Percentiles rank a stretch among this genome's conserved stretches.
These are phyloP conservation scores for Furcasterigmium sp. DNA, from an alignment of 2,329 filamentous ascomycete species.

Conservation along the genomic window DNA sequence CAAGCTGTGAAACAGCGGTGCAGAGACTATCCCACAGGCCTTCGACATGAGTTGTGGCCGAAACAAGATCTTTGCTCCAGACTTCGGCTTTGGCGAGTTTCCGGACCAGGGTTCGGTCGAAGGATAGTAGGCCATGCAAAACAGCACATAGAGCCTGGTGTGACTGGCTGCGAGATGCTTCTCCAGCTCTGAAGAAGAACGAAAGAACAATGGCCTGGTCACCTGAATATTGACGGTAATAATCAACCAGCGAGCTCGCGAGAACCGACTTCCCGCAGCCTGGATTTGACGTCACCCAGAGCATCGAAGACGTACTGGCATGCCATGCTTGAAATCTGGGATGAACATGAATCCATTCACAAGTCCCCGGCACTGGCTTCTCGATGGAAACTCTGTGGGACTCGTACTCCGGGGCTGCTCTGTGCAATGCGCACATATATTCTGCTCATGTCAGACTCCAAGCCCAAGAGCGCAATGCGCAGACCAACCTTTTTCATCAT, in stretches of 20 bases:
- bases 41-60: conserved; percentile 1
- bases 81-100: background rate
- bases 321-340: conserved; percentile 3
- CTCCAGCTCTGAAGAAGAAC: conserved; percentile 4
- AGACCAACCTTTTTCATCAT: too few species aligned
- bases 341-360: conserved; percentile 1
- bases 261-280: conserved; percentile 9
- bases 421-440: background rate
- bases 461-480: too few species aligned
- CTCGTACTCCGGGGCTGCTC: background rate
- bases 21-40: background rate
- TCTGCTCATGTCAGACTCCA: background rate
- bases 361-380: conserved; percentile 4
- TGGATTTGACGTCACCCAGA: conserved; percentile 5
- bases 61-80: background rate
- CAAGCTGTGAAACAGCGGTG: background rate
- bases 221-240: background rate
- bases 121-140: background rate
- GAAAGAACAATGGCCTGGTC: background rate
- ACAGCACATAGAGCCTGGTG: conserved; percentile 4
- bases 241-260: background rate
- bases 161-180: background rate
- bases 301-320: background rate
- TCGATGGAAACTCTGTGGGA: conserved; percentile 6
- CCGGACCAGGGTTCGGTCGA: background rate